phyloP scores from a whole-genome alignment of 1,284 basidiomycete genomes.

The Takashimella koratensis region DNA sequence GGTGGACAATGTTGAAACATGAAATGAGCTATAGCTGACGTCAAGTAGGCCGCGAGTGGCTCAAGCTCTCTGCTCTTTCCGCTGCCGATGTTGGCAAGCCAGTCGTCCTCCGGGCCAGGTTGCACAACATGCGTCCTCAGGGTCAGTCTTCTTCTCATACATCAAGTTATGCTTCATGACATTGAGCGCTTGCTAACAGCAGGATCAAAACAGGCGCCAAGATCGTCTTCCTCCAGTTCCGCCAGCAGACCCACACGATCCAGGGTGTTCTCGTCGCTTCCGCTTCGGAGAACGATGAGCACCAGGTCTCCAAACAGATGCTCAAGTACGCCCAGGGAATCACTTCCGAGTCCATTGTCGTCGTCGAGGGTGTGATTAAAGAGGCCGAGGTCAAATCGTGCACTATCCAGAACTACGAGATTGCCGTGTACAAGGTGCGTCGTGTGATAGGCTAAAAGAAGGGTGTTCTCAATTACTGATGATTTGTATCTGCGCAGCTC shows the following conservation, averaged over 20 bases:
- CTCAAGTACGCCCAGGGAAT: slow-evolving; percentile 83
- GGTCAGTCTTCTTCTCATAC: slow-evolving; percentile 52
- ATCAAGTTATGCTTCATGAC: background rate
- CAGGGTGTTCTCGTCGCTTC: slow-evolving; percentile 75
- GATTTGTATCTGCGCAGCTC: slow-evolving; percentile 56
- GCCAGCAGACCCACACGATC: slow-evolving; percentile 83
- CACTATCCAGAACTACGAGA: slow-evolving; percentile 81
- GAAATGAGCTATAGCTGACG: slow-evolving; percentile 11
- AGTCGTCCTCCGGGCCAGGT: slow-evolving; percentile 80
- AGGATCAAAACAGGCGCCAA: slow-evolving; percentile 70
- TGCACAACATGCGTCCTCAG: slow-evolving; percentile 88
- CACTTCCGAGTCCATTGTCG: slow-evolving; percentile 80
- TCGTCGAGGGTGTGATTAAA: slow-evolving; percentile 77
- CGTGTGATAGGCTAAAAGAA: background rate
- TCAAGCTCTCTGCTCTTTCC: slow-evolving; percentile 65
- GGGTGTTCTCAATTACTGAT: too few relatives aligned
- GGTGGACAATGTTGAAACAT: slow-evolving; percentile 21
- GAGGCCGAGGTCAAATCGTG: slow-evolving; percentile 89
- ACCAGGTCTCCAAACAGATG: slow-evolving; percentile 95
- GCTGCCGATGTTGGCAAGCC: slow-evolving; percentile 69
- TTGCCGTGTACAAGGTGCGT: slow-evolving; percentile 74
- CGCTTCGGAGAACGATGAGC: slow-evolving; percentile 55
- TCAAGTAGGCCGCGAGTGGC: slow-evolving; percentile 52
- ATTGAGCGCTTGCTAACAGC: too few relatives aligned
- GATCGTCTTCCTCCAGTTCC: slow-evolving; percentile 90